Conservation (phyloP, 75 land plant species). For the Picea sitchensis region DNA sequence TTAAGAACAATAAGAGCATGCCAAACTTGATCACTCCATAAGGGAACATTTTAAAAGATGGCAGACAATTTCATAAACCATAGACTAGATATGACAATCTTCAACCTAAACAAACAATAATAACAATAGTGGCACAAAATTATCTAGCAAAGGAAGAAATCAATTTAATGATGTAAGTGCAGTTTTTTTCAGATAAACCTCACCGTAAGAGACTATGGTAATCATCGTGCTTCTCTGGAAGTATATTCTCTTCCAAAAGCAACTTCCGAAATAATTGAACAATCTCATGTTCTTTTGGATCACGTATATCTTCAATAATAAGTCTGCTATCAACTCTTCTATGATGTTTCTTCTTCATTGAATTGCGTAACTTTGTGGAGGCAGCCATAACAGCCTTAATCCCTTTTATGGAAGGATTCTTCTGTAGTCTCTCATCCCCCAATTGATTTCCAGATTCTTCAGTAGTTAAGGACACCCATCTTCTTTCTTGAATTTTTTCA, state of each 20-base stretch:
- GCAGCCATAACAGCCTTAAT: neutral
- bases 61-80: neutral
- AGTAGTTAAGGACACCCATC: neutral
- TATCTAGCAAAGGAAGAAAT: neutral
- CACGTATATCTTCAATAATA: constrained; percentile 32
- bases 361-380: constrained; percentile 1
- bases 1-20: neutral
- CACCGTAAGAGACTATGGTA: constrained; percentile 61
- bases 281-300: constrained; percentile 34
- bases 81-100: neutral
- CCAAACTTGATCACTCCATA: neutral
- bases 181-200: neutral
- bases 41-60: neutral
- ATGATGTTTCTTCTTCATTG: constrained; percentile 8
- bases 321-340: constrained; percentile 1
- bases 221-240: constrained; percentile 43
- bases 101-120: neutral
- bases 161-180: neutral
- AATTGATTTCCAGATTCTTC: neutral
- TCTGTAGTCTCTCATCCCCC: neutral
- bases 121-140: neutral
- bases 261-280: constrained; percentile 35
- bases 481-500: neutral
- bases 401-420: neutral
- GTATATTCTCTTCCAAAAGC: constrained; percentile 31